Base-by-base conservation (phyloP, 768 basidiomycete species). In the Trametes coccinea region DNA sequence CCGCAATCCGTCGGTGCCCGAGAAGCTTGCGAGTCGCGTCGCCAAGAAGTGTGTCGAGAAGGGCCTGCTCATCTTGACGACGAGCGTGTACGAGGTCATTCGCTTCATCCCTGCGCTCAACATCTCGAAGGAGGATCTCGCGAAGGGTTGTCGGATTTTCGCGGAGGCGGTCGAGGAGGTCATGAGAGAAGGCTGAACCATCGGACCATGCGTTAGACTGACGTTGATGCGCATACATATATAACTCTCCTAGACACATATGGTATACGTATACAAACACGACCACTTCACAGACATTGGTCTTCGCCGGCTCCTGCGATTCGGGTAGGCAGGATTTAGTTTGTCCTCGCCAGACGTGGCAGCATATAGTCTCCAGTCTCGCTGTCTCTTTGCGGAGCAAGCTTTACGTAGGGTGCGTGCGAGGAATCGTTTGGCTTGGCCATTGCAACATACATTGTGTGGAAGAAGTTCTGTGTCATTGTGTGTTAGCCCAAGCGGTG, bases 61-160 rank as follows among this genome's bases (percentile, higher is more conserved):
- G 71, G 93, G 92, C 22, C 75, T 98, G 78, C 72, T 97, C 51
- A 84, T 96, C 43, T 78, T 98, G 60, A 96, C 95, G 11, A 97
- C 95, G 29, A 92, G 90, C 53, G 81, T 92, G 29, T 95, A 90
- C 72, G 90, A 95, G 72, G 89, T 89, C 13, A 78, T 97, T 60
- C 80, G 95, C 70, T 97, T 98, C 79, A 98, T 98, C 69, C 96
- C 96, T 4, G 85, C 96, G 14, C 74, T 98, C 68, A 95, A 93
- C 71, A 84, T 96, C 63, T 83, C 81, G 27, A 74, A 84, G 73
- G 83, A 80, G 71, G 93, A 98, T 71, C 76, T 97, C 77, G 79
- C 75, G 67, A 85, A 86, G 70, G 90, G 90, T 0, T 79, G 78
- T 60, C 69, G 72, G 41, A 86, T 92, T 30, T 92, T 93, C 72